Conservation (phyloP, 2,329 filamentous ascomycete species). For the Rhynchosporium agropyri region DNA sequence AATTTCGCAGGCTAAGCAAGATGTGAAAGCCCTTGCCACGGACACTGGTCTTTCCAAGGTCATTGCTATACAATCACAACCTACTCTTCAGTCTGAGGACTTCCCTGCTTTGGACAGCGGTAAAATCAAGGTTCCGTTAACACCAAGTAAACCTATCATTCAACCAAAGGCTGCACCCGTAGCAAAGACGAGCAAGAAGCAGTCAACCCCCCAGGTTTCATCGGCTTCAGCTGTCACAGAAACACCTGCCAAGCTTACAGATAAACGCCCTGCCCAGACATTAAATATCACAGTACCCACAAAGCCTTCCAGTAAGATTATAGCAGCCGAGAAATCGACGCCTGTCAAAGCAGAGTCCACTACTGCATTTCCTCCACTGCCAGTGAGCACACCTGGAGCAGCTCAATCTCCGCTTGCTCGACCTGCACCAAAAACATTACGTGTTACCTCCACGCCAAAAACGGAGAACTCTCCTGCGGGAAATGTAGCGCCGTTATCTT, state of each 20-base stretch:
- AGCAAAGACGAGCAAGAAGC: slow-evolving; percentile 4
- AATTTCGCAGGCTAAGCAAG: slow-evolving; percentile 46
- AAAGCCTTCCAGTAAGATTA: slow-evolving; percentile 39
- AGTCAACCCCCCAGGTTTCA: slow-evolving; percentile 24
- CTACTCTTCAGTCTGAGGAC: slow-evolving; percentile 60
- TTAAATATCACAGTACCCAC: slow-evolving; percentile 55
- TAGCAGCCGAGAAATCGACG: slow-evolving; percentile 21
- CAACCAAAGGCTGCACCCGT: neutral
- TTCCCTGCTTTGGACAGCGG: slow-evolving; percentile 60
- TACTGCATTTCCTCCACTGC: slow-evolving; percentile 55
- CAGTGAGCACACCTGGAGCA: slow-evolving; percentile 49
- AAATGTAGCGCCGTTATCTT: slow-evolving; percentile 39
- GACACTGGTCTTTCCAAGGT: slow-evolving; percentile 53
- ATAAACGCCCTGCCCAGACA: slow-evolving; percentile 39
- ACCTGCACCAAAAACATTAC: slow-evolving; percentile 64
- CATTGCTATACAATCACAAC: slow-evolving; percentile 41
- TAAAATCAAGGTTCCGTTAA: slow-evolving; percentile 31
- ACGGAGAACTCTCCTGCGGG: slow-evolving; percentile 53
- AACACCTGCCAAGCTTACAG: slow-evolving; percentile 27
- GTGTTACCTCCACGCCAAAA: slow-evolving; percentile 70
- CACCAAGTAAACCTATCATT: slow-evolving; percentile 24
- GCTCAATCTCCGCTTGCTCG: slow-evolving; percentile 56
- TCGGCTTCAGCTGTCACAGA: slow-evolving; percentile 7
- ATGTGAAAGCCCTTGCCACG: slow-evolving; percentile 49
- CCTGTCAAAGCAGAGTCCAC: slow-evolving; percentile 29